Base-by-base conservation (phyloP, 768 basidiomycete genomes). In the Tulasnella sp. region DNA sequence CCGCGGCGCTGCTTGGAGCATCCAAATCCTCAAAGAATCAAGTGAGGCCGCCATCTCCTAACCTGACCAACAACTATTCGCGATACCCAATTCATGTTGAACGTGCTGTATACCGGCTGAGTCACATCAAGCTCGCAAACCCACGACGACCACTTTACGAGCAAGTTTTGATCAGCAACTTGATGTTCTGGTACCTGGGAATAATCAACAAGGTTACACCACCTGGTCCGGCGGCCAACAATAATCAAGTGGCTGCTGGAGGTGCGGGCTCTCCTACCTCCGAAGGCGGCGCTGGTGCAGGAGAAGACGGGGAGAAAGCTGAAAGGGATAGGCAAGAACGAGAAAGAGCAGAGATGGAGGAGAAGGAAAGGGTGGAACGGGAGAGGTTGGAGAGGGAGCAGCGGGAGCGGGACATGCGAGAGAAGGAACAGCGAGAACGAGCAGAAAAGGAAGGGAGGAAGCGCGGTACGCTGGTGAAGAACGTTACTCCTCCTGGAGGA, bases 111-210 rank as follows among this genome's bases (percentile, higher is more conserved):
- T 99, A 99, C 86, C 89, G 98, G 80, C 88, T 99, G 74, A 97
- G 95, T 84, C 98, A 99, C 84, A 99, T 99, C 88, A 99, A 99
- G 85, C 88, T 99, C 71, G 98, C 98, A 31, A 99, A 99, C 86
- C 97, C 98, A 12, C 89, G 98, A 80, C 89, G 98, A 71, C 97
- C 98, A 38, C 88, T 99, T 24, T 99, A 98, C 83, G 98, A 99
- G 87, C 98, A 99, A 85, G 98, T 94, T 77, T 87, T 95, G 79
- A 95, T 94, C 85, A 94, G 93, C 84, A 96, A 96, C 84, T 87
- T 96, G 83, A 98, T 97, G 95, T 99, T 99, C 88, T 99, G 98
- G 98, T 99, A 99, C 84, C 89, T 99, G 48, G 95, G 97, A 18
- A 92, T 98, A 82, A 99, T 98, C 86, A 98, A 98, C 86, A 96